Evolutionary conservation across 805 yeast genomes (phyloP).

Genomic region (Cyberlindnera suaveolens): DNA sequence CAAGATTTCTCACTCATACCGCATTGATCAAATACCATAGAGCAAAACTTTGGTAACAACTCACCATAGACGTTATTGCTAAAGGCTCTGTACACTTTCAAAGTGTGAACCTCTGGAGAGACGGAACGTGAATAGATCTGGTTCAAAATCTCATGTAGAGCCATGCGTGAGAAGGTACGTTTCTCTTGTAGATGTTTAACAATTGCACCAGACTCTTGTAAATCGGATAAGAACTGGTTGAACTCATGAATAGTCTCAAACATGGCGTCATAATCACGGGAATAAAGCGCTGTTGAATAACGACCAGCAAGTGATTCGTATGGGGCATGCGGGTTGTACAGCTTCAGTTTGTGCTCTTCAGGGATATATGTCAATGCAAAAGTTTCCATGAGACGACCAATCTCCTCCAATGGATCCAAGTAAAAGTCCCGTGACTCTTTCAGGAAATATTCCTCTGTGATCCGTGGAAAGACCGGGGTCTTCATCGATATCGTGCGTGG

Average conservation of each 20-base stretch:
- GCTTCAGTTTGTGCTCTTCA: constrained; percentile 24
- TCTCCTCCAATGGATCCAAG: constrained; percentile 57
- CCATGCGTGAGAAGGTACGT: constrained; percentile 31
- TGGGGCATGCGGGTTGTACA: constrained; percentile 31
- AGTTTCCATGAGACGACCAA: constrained; percentile 44
- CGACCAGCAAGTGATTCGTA: constrained; percentile 32
- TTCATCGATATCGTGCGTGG: constrained; percentile 18
- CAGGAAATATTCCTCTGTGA: constrained; percentile 43
- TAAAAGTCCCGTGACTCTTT: constrained; percentile 48
- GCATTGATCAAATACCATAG: constrained; percentile 58
- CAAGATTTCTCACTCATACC: constrained; percentile 43
- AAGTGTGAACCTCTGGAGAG: constrained; percentile 59
- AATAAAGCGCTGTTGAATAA: constrained; percentile 29
- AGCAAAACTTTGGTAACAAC: constrained; percentile 68
- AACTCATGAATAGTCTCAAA: constrained; percentile 33
- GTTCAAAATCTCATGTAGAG: constrained; percentile 63
- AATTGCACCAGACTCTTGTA: constrained; percentile 30
- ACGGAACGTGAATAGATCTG: constrained; percentile 74
- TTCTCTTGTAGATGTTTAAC: constrained; percentile 25
- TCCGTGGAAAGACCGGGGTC: constrained; percentile 35
- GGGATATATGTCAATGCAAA: constrained; percentile 37
- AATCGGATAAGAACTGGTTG: constrained; percentile 32
- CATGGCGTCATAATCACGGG: constrained; percentile 26
- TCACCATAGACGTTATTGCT: constrained; percentile 92
- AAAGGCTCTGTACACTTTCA: constrained; percentile 75